Base-by-base conservation (phyloP, 192 early-diverging fungal genomes). In the Coemansia sp. region DNA sequence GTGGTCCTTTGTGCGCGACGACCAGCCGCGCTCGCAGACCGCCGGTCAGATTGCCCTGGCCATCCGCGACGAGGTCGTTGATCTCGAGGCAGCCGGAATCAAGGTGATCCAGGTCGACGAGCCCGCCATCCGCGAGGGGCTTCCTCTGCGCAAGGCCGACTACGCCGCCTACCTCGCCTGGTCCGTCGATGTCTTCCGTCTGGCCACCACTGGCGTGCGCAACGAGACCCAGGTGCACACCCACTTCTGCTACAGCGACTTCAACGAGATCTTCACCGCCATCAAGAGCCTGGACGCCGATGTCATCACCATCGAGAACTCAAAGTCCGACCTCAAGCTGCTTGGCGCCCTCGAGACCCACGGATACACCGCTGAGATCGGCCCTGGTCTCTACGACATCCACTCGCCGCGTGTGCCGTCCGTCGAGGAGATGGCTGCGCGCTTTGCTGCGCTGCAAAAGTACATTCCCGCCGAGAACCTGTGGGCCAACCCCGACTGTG, bases 241-340 rank as follows among this genome's bases (percentile, higher is more conserved):
- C 50, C 95, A 97, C 83, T 95, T 98, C 88, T 98, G 96, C 84
- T 98, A 98, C 89, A 90, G 88, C 76, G 97, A 98, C 80, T 98
- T 98, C 79, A 92, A 98, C 81, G 95, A 95, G 83, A 98, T 98
- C 73, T 94, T 98, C 83, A 86, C 88, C 42, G 88, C 95, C 29
- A 98, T 98, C 82, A 80, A 89, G 67, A 84, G 82, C 75, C 81
- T 98, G 58, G 96, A 98, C 84, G 94, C 91, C 57, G 95, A 98
- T 84, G 94, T 93, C 50, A 91, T 98, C 70, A 96, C 97, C 37
- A 98, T 98, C 72, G 97, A 98, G 77, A 96, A 94, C 85, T 91
- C 93, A 70, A 95, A 95, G 83, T 95, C 93, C 36, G 96, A 98
- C 77, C 85, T 93, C 72, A 97, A 97, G 85, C 91, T 98, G 41